Evolutionary conservation across 2,329 filamentous ascomycete genomes (phyloP).

Genomic region (Blastomyces percursus): DNA sequence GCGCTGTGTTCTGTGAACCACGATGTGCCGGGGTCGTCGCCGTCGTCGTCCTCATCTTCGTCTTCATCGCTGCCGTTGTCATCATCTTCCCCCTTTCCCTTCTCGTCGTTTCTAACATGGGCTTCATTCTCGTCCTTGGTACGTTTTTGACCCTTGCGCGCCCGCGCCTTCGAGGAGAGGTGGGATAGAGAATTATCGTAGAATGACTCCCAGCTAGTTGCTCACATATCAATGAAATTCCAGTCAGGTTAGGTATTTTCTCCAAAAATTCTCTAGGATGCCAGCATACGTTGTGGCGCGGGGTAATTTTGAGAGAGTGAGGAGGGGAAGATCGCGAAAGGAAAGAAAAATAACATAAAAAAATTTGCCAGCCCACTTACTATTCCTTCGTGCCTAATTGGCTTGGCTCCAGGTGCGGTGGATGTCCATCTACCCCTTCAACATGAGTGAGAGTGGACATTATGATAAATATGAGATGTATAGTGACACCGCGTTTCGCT

Average conservation of each 20-base stretch:
- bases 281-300: not conserved
- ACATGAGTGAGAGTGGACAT: not conserved
- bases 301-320: not conserved
- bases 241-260: not conserved
- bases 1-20: conserved; percentile 96
- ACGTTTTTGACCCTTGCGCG: not conserved
- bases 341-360: not conserved
- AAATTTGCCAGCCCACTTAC: conserved; percentile 41
- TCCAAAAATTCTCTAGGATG: not conserved
- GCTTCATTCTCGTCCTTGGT: conserved; percentile 3
- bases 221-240: not conserved
- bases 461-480: no score
- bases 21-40: conserved; percentile 68
- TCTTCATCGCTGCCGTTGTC: conserved; percentile 38
- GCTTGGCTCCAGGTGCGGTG: conserved; percentile 63
- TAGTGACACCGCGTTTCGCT: not conserved
- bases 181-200: conserved; percentile 35
- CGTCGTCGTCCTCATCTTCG: conserved; percentile 41
- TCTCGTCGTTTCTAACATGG: conserved; percentile 10
- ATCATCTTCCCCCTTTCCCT: conserved; percentile 9
- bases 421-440: conserved; percentile 27
- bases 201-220: conserved; percentile 52
- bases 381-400: conserved; percentile 82
- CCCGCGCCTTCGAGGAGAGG: conserved; percentile 21
- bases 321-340: not conserved